A percentile compares a stretch with the other conserved stretches of the same genome.
Evolutionary conservation across 1,139 yeast species (phyloP).

Genomic region (Debaryomycetaceae sp.): DNA sequence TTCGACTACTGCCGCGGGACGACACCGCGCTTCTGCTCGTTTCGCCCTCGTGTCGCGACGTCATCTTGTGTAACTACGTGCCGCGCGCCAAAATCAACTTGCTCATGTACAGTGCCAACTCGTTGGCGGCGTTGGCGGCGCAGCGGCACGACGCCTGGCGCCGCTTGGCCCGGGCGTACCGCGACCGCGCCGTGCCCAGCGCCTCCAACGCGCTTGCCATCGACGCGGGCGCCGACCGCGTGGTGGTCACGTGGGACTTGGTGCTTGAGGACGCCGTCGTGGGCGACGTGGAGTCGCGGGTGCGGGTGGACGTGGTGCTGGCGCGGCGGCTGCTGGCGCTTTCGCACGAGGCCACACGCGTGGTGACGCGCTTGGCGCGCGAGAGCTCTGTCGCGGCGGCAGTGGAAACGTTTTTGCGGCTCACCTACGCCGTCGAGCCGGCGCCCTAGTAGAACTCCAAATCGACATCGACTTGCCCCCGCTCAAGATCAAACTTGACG

Average conservation of each 20-base stretch:
- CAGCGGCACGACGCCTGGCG: too few species aligned
- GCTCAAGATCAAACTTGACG: slow-evolving; percentile 4
- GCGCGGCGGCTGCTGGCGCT: slow-evolving; percentile 1
- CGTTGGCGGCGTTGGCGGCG: slow-evolving; percentile 24
- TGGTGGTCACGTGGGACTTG: slow-evolving; percentile 25
- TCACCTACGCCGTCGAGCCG: slow-evolving; percentile 5
- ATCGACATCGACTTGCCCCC: slow-evolving; percentile 4
- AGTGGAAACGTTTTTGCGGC: slow-evolving; percentile 2
- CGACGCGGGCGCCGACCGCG: too few species aligned
- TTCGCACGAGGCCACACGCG: slow-evolving; percentile 4
- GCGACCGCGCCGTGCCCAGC: too few species aligned
- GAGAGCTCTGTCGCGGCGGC: slow-evolving; percentile 8
- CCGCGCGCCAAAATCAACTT: slow-evolving; percentile 24
- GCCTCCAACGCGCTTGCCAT: too few species aligned
- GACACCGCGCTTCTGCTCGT: slow-evolving; percentile 13
- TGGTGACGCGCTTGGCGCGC: slow-evolving; percentile 9
- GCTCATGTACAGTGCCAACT: slow-evolving; percentile 28
- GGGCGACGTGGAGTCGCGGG: slow-evolving; percentile 25
- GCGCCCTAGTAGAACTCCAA: slow-evolving; percentile 5
- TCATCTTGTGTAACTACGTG: slow-evolving; percentile 20
- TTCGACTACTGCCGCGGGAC: neutral
- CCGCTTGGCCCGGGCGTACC: too few species aligned
- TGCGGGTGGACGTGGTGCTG: slow-evolving; percentile 12
- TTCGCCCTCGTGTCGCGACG: slow-evolving; percentile 20
- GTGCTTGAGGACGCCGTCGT: slow-evolving; percentile 17